Evolutionary conservation across 2,329 filamentous ascomycete genomes (phyloP).

Genomic region (Xylaria sp.): DNA sequence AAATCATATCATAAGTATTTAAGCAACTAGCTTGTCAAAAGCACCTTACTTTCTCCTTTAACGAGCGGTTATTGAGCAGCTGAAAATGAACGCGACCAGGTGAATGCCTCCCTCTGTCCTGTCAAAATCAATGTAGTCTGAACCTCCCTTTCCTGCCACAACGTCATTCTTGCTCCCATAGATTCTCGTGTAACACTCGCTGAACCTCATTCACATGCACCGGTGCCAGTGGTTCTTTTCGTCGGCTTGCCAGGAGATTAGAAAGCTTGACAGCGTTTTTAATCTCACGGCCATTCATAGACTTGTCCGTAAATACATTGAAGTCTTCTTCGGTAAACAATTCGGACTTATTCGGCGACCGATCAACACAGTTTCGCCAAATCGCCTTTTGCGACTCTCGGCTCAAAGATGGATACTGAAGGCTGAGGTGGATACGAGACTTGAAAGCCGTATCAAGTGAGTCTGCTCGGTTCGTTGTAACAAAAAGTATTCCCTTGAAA

Average conservation of each 20-base stretch:
- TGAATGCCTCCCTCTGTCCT: no score
- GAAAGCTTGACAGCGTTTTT: neutral
- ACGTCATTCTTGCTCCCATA: no score
- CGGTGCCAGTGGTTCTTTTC: no score
- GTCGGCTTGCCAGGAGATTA: neutral
- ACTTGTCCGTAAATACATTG: neutral
- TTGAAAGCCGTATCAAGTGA: conserved; percentile 4
- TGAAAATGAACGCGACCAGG: no score
- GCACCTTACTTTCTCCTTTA: no score
- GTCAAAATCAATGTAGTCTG: no score
- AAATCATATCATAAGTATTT: no score
- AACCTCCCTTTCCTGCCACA: no score
- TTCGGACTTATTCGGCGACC: neutral
- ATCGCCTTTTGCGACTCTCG: neutral
- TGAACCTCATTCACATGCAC: no score
- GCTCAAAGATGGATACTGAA: neutral
- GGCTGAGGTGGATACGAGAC: neutral
- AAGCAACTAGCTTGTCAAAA: no score
- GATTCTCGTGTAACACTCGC: no score
- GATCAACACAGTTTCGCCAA: neutral
- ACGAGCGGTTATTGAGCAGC: no score
- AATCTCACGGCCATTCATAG: conserved; percentile 3
- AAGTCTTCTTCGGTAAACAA: neutral
- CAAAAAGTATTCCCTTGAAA: conserved; percentile 1
- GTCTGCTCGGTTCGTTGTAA: neutral